phyloP scores from a whole-genome alignment of 331 rosid genomes.

The Malus hybrid region DNA sequence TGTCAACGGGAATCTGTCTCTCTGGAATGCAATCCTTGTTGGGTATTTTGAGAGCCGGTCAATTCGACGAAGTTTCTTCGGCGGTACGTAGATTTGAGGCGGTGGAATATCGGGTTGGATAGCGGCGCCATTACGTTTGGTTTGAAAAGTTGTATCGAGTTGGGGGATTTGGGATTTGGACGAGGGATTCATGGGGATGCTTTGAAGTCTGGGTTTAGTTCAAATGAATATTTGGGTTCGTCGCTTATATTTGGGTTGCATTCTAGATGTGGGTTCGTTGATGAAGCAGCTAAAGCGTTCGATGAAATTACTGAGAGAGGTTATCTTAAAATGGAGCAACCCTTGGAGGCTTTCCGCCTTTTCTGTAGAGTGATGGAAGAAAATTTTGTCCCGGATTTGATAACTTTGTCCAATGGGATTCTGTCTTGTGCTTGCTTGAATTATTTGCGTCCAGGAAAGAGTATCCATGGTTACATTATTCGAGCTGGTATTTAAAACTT shows the following conservation, averaged over 20 bases:
- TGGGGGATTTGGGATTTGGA: constrained; percentile 27
- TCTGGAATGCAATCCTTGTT: constrained; percentile 1
- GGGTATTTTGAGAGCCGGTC: neutral
- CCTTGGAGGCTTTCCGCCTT: neutral
- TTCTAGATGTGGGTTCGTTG: constrained; percentile 15
- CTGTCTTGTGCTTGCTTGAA: neutral
- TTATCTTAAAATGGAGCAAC: constrained; percentile 29
- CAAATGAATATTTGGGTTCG: constrained; percentile 38
- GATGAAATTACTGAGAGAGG: constrained; percentile 36
- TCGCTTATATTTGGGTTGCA: constrained; percentile 26
- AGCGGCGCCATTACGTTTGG: neutral
- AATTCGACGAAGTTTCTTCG: neutral
- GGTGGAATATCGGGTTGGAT: too few relatives aligned
- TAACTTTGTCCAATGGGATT: too few relatives aligned
- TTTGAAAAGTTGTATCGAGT: constrained; percentile 29
- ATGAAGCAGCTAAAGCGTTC: constrained; percentile 30
- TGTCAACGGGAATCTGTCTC: constrained; percentile 8
- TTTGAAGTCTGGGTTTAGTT: constrained; percentile 28
- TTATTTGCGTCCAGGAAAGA: constrained; percentile 30
- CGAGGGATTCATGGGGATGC: constrained; percentile 37
- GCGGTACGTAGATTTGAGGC: too few relatives aligned
- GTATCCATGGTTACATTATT: constrained; percentile 41
- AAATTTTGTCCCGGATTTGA: too few relatives aligned
- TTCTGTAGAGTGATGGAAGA: too few relatives aligned
- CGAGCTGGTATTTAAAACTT: neutral